Conservation (phyloP, 768 basidiomycete species). For the Porphyrellus cyaneotinctus region DNA sequence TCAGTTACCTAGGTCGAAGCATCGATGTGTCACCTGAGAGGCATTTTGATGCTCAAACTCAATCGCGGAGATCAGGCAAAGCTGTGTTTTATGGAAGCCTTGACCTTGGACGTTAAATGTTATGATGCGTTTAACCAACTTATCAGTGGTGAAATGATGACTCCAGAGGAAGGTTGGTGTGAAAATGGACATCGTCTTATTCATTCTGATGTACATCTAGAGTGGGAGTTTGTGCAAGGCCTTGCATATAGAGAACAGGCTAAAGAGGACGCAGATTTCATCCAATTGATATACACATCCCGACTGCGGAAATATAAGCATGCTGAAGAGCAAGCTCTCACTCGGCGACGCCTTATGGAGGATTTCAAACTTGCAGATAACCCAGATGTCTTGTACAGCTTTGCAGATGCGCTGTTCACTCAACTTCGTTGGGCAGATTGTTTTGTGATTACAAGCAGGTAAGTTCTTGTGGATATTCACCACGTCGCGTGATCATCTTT, state of each 20-base stretch:
- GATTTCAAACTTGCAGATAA: constrained; percentile 87
- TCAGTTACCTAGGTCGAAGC: constrained; percentile 75
- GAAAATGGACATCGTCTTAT: background rate
- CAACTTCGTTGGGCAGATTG: constrained; percentile 95
- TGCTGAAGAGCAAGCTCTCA: constrained; percentile 72
- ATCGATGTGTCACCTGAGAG: constrained; percentile 94
- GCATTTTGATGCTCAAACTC: constrained; percentile 89
- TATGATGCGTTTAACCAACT: constrained; percentile 94
- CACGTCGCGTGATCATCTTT: background rate
- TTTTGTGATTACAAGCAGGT: constrained; percentile 83
- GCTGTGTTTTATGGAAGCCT: constrained; percentile 91
- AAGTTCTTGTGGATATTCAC: constrained; percentile 1
- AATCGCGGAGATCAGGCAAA: constrained; percentile 91
- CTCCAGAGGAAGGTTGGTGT: constrained; percentile 84
- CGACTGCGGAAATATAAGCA: constrained; percentile 90
- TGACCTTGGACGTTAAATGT: constrained; percentile 93
- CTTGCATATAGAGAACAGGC: constrained; percentile 81
- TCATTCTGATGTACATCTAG: constrained; percentile 39
- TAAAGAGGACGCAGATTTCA: constrained; percentile 85
- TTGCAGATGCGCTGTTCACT: constrained; percentile 85
- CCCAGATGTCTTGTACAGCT: constrained; percentile 86
- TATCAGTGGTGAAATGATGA: constrained; percentile 92
- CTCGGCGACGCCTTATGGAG: constrained; percentile 72
- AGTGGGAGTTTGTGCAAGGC: constrained; percentile 93
- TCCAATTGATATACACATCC: constrained; percentile 88